Percentiles rank a stretch among this genome's conserved stretches.
phyloP scores from a whole-genome alignment of 148 eudicot genomes.

The Nepenthes mirabilis region DNA sequence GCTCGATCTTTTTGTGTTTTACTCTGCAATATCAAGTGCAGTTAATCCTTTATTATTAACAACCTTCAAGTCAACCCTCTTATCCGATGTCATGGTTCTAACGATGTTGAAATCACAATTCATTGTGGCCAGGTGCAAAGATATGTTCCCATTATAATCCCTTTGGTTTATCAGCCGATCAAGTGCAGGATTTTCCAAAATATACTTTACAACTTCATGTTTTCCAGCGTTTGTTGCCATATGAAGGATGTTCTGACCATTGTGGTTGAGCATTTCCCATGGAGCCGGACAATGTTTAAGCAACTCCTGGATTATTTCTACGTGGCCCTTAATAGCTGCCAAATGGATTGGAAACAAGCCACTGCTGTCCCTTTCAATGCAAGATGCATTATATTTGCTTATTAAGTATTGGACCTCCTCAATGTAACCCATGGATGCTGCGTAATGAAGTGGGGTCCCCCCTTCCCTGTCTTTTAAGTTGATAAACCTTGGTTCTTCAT shows the following conservation, averaged over 20 bases:
- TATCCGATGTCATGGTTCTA: conserved; percentile 13
- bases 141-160: conserved; percentile 14
- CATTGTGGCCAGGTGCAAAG: conserved; percentile 14
- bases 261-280: conserved; percentile 1
- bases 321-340: conserved; percentile 13
- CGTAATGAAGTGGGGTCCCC: conserved; percentile 9
- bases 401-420: conserved; percentile 6
- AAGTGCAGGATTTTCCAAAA: conserved; percentile 5
- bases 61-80: conserved; percentile 4
- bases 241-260: conserved; percentile 7
- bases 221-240: conserved; percentile 12
- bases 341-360: conserved; percentile 13
- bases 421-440: conserved; percentile 8
- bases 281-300: conserved; percentile 6
- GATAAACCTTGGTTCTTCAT: not conserved
- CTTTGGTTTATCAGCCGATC: conserved; percentile 9
- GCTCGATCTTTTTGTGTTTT: not conserved
- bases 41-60: conserved; percentile 12
- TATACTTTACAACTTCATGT: conserved; percentile 5
- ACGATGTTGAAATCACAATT: conserved; percentile 8
- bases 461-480: conserved; percentile 3
- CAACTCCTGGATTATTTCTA: conserved; percentile 1
- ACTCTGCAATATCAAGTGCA: conserved; percentile 16
- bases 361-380: not conserved
- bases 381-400: not conserved